Conservation (phyloP, 179 eudicot species). For the Heliamphora pulchella region DNA sequence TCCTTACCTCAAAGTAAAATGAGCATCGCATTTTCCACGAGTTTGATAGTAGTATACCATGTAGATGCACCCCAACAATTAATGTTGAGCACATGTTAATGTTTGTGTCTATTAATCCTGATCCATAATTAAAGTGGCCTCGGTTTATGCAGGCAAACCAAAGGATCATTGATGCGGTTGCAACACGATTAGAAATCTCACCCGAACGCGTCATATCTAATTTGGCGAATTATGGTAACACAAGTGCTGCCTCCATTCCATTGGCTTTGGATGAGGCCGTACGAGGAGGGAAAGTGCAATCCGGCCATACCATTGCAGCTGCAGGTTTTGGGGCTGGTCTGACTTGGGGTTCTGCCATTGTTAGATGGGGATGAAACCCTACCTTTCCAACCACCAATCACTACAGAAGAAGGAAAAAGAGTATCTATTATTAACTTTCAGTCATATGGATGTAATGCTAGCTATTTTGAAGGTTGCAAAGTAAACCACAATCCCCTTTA, state of each 20-base stretch:
- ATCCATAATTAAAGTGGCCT: not conserved
- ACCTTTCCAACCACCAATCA: not conserved
- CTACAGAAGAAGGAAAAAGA: not conserved
- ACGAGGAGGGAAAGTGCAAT: constrained; percentile 70
- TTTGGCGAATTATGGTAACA: constrained; percentile 80
- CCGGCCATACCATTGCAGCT: constrained; percentile 73
- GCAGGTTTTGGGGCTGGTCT: constrained; percentile 97
- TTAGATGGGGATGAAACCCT: constrained; percentile 67
- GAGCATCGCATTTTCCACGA: not conserved
- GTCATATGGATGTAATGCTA: constrained; percentile 3
- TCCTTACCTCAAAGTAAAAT: not conserved
- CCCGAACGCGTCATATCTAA: constrained; percentile 77
- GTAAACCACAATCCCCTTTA: not conserved
- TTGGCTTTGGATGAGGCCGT: constrained; percentile 92
- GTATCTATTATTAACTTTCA: not conserved
- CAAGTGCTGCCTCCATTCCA: constrained; percentile 95
- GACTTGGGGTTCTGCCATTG: constrained; percentile 91
- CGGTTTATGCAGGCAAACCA: constrained; percentile 77
- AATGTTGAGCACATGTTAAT: too few species aligned
- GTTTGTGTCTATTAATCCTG: not conserved
- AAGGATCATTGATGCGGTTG: constrained; percentile 84
- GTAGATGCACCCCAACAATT: not conserved
- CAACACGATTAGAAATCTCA: constrained; percentile 65
- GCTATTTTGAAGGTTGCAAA: not conserved
- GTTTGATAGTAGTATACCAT: not conserved